Percentiles rank a stretch among this genome's conserved stretches.
phyloP scores from a whole-genome alignment of 371 early-diverging fungal species.

The Apophysomyces variabilis region DNA sequence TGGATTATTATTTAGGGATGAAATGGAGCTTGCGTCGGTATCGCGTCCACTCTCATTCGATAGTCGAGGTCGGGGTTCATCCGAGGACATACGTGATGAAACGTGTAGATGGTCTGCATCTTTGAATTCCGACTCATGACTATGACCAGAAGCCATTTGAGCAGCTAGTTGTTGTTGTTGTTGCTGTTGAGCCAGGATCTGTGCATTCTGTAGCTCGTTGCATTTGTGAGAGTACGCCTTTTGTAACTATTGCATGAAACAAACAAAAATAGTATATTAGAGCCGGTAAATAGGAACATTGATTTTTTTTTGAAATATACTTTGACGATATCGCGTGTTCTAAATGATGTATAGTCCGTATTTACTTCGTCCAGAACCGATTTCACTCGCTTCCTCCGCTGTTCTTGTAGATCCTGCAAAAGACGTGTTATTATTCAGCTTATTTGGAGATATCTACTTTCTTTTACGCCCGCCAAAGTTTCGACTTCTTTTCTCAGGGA shows the following conservation, averaged over 20 bases:
- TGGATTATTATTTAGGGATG: constrained; percentile 18
- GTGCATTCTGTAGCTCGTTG: constrained; percentile 38
- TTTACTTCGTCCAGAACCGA: constrained; percentile 39
- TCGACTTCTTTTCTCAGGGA: constrained; percentile 20
- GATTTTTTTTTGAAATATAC: constrained; percentile 18
- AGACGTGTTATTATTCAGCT: not conserved
- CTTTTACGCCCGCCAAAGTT: constrained; percentile 21
- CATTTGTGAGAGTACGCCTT: constrained; percentile 48
- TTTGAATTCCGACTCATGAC: constrained; percentile 11
- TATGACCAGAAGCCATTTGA: constrained; percentile 10
- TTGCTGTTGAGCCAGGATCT: constrained; percentile 29
- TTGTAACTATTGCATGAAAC: constrained; percentile 38
- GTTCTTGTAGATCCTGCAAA: constrained; percentile 40
- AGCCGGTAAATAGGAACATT: not conserved
- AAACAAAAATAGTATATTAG: not conserved
- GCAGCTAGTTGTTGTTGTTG: constrained; percentile 35
- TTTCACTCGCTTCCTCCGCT: constrained; percentile 41
- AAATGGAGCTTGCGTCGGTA: constrained; percentile 29
- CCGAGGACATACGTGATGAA: constrained; percentile 22
- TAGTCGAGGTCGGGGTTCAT: constrained; percentile 34
- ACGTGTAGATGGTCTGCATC: constrained; percentile 17
- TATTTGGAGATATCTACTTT: not conserved
- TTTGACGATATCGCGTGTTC: constrained; percentile 46
- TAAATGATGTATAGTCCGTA: constrained; percentile 35
- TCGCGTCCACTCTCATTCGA: constrained; percentile 42